phyloP scores from a whole-genome alignment of 192 early-diverging fungal genomes.

The Rhizophagus prolifer region DNA sequence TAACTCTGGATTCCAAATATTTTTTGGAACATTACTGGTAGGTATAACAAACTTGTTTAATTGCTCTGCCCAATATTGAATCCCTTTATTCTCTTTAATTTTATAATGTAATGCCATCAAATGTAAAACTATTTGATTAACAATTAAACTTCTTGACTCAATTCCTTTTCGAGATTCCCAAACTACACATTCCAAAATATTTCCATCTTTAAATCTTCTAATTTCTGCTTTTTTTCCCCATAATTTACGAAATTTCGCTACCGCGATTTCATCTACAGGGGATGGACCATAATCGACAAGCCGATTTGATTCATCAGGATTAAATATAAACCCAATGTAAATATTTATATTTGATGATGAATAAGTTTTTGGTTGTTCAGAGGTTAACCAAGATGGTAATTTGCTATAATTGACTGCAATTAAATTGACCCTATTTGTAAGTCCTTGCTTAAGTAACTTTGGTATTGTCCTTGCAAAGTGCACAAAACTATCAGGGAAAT shows the following conservation, averaged over 20 bases:
- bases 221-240: slow-evolving; percentile 93
- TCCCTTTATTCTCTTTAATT: slow-evolving; percentile 43
- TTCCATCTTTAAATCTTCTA: slow-evolving; percentile 92
- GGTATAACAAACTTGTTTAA: slow-evolving; percentile 62
- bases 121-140: slow-evolving; percentile 76
- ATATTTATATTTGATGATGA: slow-evolving; percentile 40
- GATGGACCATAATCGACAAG: slow-evolving; percentile 88
- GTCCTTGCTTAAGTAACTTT: slow-evolving; percentile 44
- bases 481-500: slow-evolving; percentile 47
- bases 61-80: slow-evolving; percentile 67
- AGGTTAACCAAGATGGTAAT: slow-evolving; percentile 45
- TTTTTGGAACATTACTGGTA: slow-evolving; percentile 44
- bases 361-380: slow-evolving; percentile 27
- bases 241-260: slow-evolving; percentile 67
- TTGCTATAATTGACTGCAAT: slow-evolving; percentile 43
- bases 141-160: slow-evolving; percentile 69
- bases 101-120: slow-evolving; percentile 75
- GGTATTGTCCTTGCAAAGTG: slow-evolving; percentile 48
- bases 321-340: slow-evolving; percentile 73
- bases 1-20: slow-evolving; percentile 43
- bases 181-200: slow-evolving; percentile 85
- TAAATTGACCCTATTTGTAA: slow-evolving; percentile 51
- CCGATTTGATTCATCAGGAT: slow-evolving; percentile 63
- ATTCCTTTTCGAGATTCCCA: slow-evolving; percentile 62
- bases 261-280: slow-evolving; percentile 66